These are phyloP conservation scores for Triangularia setosa DNA, from an alignment of 2,329 filamentous ascomycete genomes.

Conservation along the genomic window DNA sequence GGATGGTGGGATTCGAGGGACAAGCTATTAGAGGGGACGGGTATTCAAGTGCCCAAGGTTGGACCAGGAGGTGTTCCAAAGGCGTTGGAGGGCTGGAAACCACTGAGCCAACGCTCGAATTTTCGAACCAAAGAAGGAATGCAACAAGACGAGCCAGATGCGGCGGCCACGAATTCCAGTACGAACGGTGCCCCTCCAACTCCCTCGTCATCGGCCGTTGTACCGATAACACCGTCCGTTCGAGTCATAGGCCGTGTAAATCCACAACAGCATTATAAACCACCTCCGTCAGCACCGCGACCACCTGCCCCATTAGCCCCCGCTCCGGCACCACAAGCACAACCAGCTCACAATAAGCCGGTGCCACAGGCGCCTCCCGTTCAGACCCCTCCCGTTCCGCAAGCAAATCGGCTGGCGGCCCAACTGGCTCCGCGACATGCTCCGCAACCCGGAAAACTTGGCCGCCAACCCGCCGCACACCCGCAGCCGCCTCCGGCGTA, in stretches of 20 bases:
- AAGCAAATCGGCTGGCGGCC: background rate
- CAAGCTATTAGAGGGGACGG: constrained; percentile 22
- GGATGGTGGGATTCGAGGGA: constrained; percentile 24
- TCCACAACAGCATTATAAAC: background rate
- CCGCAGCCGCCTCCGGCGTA: background rate
- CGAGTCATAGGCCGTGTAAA: background rate
- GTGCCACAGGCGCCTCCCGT: background rate
- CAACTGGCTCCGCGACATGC: background rate
- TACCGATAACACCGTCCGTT: background rate
- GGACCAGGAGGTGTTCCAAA: background rate
- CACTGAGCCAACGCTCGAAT: background rate
- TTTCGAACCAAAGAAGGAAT: background rate
- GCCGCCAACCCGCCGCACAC: background rate
- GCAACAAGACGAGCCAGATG: background rate
- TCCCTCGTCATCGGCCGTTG: background rate
- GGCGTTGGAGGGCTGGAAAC: background rate
- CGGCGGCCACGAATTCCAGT: background rate
- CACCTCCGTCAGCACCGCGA: background rate
- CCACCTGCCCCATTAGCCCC: background rate
- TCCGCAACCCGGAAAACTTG: background rate
- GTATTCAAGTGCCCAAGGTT: constrained; percentile 17
- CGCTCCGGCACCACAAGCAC: constrained; percentile 2
- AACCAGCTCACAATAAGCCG: background rate
- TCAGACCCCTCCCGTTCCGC: background rate
- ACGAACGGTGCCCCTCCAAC: background rate